These are phyloP conservation scores for Apiospora malaysiana DNA, from an alignment of 2,329 filamentous ascomycete genomes.

Conservation along the genomic window DNA sequence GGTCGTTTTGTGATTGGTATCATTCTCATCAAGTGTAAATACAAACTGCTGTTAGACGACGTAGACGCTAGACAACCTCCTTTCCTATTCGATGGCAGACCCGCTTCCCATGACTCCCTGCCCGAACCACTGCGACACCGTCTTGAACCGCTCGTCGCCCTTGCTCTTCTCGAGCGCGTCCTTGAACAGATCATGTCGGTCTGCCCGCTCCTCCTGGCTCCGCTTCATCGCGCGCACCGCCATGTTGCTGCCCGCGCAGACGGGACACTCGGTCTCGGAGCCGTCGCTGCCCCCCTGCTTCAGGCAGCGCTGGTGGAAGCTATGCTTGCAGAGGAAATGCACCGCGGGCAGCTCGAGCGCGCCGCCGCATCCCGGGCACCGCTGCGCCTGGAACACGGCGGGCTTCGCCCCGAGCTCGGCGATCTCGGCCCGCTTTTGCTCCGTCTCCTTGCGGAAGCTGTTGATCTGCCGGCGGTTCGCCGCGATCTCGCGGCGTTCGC, in stretches of 20 bases:
- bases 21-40: not conserved
- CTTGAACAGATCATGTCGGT: slow-evolving; percentile 87
- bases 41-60: not conserved
- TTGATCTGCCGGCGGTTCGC: slow-evolving; percentile 80
- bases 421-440: slow-evolving; percentile 79
- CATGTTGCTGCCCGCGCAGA: slow-evolving; percentile 83
- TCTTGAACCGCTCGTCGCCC: slow-evolving; percentile 73
- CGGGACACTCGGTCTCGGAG: slow-evolving; percentile 79
- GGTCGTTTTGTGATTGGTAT: not conserved
- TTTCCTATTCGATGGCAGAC: slow-evolving; percentile 13
- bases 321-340: slow-evolving; percentile 97
- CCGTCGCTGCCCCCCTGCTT: slow-evolving; percentile 57
- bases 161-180: slow-evolving; percentile 67
- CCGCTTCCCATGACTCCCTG: slow-evolving; percentile 75
- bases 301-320: slow-evolving; percentile 91
- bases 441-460: slow-evolving; percentile 84
- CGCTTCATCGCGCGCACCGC: slow-evolving; percentile 87
- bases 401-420: slow-evolving; percentile 79
- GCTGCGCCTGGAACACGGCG: slow-evolving; percentile 86
- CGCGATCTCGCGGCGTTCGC: slow-evolving; percentile 85
- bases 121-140: slow-evolving; percentile 91
- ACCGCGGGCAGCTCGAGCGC: slow-evolving; percentile 86
- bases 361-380: slow-evolving; percentile 82
- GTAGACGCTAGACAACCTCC: not conserved
- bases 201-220: slow-evolving; percentile 85